Evolutionary conservation across 768 basidiomycete genomes (phyloP).

Genomic region (Scleroderma citrinum): DNA sequence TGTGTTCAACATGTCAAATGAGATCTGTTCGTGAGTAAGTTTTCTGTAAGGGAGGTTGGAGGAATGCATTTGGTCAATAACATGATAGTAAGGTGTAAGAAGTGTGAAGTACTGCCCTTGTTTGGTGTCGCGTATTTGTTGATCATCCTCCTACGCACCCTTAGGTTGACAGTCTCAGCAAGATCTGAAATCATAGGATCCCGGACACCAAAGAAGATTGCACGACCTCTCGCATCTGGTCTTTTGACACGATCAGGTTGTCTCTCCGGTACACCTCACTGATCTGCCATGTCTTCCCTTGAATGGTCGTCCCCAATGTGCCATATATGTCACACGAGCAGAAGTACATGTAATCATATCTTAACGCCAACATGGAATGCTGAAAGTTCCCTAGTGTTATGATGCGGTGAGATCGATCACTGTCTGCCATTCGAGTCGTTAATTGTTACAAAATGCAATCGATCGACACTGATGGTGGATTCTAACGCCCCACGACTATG

Average conservation of each 20-base stretch:
- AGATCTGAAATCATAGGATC: slow-evolving; percentile 98
- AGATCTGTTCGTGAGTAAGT: slow-evolving; percentile 50
- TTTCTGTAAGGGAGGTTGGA: not conserved
- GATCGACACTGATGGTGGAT: too few species aligned
- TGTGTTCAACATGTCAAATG: slow-evolving; percentile 97
- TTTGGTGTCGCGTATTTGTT: slow-evolving; percentile 64
- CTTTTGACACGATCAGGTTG: slow-evolving; percentile 96
- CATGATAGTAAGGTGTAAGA: slow-evolving; percentile 76
- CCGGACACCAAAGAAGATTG: slow-evolving; percentile 89
- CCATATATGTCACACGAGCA: slow-evolving; percentile 92
- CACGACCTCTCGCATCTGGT: slow-evolving; percentile 96
- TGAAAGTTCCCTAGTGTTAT: slow-evolving; percentile 19
- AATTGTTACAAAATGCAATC: too few species aligned
- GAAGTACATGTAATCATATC: slow-evolving; percentile 98
- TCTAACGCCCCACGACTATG: too few species aligned
- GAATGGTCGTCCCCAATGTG: slow-evolving; percentile 81
- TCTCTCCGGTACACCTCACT: slow-evolving; percentile 98
- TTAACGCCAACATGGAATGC: slow-evolving; percentile 66
- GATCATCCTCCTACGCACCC: slow-evolving; percentile 59
- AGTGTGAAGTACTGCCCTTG: slow-evolving; percentile 83
- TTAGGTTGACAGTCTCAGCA: slow-evolving; percentile 87
- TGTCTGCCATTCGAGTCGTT: too few species aligned
- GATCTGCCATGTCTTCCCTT: slow-evolving; percentile 91
- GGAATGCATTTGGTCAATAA: slow-evolving; percentile 61
- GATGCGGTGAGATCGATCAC: slow-evolving; percentile 21